Conservation (phyloP, 2,329 filamentous ascomycete genomes). For the Fusarium sp. region DNA sequence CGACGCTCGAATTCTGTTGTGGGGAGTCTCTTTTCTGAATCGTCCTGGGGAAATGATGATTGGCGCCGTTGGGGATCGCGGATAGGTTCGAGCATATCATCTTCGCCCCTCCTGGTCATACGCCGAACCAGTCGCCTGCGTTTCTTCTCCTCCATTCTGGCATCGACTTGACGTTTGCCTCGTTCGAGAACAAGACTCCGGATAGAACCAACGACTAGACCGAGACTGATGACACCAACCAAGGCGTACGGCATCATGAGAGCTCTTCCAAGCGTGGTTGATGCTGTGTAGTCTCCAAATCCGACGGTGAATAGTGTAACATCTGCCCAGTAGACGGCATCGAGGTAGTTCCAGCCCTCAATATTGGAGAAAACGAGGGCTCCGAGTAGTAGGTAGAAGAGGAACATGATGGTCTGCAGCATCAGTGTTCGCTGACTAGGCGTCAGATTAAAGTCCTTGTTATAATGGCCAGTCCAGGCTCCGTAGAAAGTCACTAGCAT, state of each 20-base stretch:
- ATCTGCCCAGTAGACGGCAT: slow-evolving; percentile 83
- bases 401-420: slow-evolving; percentile 87
- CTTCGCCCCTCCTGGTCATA: slow-evolving; percentile 59
- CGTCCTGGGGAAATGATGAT: slow-evolving; percentile 12
- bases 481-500: slow-evolving; percentile 84
- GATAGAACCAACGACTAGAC: slow-evolving; percentile 84
- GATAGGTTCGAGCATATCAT: slow-evolving; percentile 63
- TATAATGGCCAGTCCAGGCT: slow-evolving; percentile 76
- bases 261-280: slow-evolving; percentile 69
- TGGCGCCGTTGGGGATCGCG: slow-evolving; percentile 22
- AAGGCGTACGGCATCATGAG: slow-evolving; percentile 87
- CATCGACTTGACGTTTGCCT: slow-evolving; percentile 64
- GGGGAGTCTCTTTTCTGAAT: slow-evolving; percentile 25
- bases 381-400: slow-evolving; percentile 82
- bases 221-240: slow-evolving; percentile 84
- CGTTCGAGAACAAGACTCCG: slow-evolving; percentile 72
- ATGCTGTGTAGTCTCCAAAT: slow-evolving; percentile 66
- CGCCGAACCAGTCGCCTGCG: slow-evolving; percentile 60
- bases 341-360: slow-evolving; percentile 80
- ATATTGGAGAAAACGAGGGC: slow-evolving; percentile 79
- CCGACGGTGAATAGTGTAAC: slow-evolving; percentile 75
- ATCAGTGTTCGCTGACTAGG: slow-evolving; percentile 88
- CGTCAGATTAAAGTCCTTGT: slow-evolving; percentile 81
- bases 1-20: slow-evolving; percentile 67
- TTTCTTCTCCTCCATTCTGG: slow-evolving; percentile 70